Evolutionary conservation across 495 filamentous ascomycete genomes (phyloP).

Genomic region (Haplographium delicatum): DNA sequence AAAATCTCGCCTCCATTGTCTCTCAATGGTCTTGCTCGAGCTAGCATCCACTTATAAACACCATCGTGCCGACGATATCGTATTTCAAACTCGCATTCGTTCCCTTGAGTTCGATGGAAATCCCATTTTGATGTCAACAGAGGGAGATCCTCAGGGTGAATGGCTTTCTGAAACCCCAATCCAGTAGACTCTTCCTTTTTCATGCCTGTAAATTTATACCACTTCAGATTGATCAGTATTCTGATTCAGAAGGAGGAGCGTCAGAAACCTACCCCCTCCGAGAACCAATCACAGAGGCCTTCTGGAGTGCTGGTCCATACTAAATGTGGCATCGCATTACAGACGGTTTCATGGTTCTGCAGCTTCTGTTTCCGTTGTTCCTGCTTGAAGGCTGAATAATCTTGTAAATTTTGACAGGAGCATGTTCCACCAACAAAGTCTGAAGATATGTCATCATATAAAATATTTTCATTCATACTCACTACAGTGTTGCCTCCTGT

Average conservation of each 20-base stretch:
- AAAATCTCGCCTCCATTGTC: slow-evolving; percentile 53
- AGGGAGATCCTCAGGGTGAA: slow-evolving; percentile 52
- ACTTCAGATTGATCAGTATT: neutral
- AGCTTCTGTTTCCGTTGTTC: slow-evolving; percentile 49
- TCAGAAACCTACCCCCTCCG: slow-evolving; percentile 40
- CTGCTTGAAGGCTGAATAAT: slow-evolving; percentile 43
- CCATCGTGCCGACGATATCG: slow-evolving; percentile 54
- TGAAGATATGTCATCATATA: slow-evolving; percentile 52
- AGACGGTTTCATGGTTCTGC: slow-evolving; percentile 58
- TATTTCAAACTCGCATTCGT: slow-evolving; percentile 59
- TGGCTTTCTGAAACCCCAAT: slow-evolving; percentile 29
- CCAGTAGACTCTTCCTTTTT: slow-evolving; percentile 42
- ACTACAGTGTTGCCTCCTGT: slow-evolving; percentile 40
- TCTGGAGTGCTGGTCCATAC: slow-evolving; percentile 57
- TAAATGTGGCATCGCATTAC: slow-evolving; percentile 64
- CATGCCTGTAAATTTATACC: slow-evolving; percentile 61
- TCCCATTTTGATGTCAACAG: slow-evolving; percentile 43
- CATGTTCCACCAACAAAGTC: slow-evolving; percentile 63
- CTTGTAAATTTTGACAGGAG: slow-evolving; percentile 57
- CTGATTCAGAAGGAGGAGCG: neutral
- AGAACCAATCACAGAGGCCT: slow-evolving; percentile 57
- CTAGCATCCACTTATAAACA: slow-evolving; percentile 66
- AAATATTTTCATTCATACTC: slow-evolving; percentile 50
- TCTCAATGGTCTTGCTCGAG: slow-evolving; percentile 53
- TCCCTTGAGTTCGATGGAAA: slow-evolving; percentile 53